Base-by-base conservation (phyloP, 2,329 filamentous ascomycete species). In the Neofusicoccum ribis region DNA sequence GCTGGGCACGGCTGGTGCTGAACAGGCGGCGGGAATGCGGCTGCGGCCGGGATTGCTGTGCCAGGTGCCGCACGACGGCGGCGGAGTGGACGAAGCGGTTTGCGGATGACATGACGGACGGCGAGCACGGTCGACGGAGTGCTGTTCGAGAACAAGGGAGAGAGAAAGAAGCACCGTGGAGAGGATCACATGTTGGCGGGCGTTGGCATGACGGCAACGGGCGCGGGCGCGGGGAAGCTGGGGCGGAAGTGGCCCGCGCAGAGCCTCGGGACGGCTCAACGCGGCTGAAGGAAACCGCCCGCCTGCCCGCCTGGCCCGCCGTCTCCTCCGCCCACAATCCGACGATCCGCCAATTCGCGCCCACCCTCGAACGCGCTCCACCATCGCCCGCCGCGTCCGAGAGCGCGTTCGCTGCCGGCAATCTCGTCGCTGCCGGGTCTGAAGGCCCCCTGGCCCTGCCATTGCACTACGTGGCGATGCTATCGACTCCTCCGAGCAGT, bases 1-100 rank as follows among this genome's bases (percentile, higher is more conserved):
- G 70, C 61, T 72, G 72, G 31, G 68, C 69, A 44, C 68, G 67
- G 3, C 72, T 76, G 50, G 70, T 73, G 69, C 74, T 77, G 68
- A 78, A 77, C 23, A 77, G 76, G 47, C 76, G 69, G 20, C 51
- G 34, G 63, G 47, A 36, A 12, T 63, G 60, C n/a, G 34, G 36
- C 9, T 23, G 27, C 41, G 39, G 41, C 49, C 6, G 27, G 27
- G 27, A 1, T 5, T 31, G 27, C 8, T 49, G 43, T 31, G 63
- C 43, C 8, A 51, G 43, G n/a, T 34, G 52, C n/a, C 63, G 63
- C 31, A 23, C 34, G 17, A 34, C 6, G 17, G 63, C 36, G 15
- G 52, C 44, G 36, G 43, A 44, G 12, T 59, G 51, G 36, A 23
- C 44, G 20, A 47, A 43, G 34, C 62, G 43, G 43, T 43, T 36